Percentiles rank a stretch among this genome's conserved stretches.
These are phyloP conservation scores for Tetradesmus obliquus DNA, from an alignment of 139 green algal species.

Conservation along the genomic window DNA sequence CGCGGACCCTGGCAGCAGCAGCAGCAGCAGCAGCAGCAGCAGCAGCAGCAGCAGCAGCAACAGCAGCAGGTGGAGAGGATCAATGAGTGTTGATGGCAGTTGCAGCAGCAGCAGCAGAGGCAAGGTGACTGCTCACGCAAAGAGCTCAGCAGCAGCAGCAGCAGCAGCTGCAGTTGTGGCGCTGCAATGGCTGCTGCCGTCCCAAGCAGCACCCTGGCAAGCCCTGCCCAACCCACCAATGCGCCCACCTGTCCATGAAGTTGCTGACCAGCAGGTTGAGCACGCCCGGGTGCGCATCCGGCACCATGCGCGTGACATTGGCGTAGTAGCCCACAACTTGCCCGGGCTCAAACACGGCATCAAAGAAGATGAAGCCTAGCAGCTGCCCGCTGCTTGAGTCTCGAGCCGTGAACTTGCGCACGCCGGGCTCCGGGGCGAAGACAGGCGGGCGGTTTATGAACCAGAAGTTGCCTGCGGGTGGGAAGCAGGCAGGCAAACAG, in stretches of 20 bases:
- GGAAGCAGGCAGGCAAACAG: neutral
- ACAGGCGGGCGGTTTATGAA: slow-evolving; percentile 26
- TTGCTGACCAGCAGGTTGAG: slow-evolving; percentile 35
- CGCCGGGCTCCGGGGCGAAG: neutral
- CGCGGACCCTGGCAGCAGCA: neutral
- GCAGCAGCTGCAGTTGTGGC: no score
- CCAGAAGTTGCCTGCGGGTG: neutral
- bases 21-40: neutral
- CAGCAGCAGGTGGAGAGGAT: neutral
- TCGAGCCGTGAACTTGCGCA: slow-evolving; percentile 30
- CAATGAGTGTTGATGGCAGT: no score
- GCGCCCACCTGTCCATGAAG: slow-evolving; percentile 30
- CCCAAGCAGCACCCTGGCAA: no score
- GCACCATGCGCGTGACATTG: slow-evolving; percentile 31
- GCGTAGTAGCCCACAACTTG: slow-evolving; percentile 22
- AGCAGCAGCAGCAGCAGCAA: neutral
- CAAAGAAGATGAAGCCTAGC: slow-evolving; percentile 32
- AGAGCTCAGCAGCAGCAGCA: no score
- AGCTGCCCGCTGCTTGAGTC: neutral
- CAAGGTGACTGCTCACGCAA: no score
- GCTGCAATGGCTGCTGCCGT: no score
- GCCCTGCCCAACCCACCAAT: no score
- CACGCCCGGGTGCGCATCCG: slow-evolving; percentile 23
- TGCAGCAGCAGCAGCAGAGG: neutral
- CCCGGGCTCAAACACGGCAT: slow-evolving; percentile 19